A percentile compares a stretch with the other conserved stretches of the same genome.
Evolutionary conservation across 2,329 filamentous ascomycete species (phyloP).

Genomic region (Ophiobolus disseminans): DNA sequence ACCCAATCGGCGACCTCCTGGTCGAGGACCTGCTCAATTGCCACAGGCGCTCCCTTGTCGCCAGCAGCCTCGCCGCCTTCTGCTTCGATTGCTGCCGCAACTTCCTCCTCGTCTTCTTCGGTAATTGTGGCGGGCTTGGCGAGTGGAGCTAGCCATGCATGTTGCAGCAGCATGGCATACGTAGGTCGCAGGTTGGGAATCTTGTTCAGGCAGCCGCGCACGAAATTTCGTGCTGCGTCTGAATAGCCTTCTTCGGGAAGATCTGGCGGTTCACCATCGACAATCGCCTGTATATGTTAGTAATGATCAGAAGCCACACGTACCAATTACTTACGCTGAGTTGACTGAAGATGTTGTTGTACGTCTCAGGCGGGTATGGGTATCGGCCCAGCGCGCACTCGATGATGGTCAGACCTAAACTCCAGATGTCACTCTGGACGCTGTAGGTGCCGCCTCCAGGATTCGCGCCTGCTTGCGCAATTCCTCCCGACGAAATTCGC

Average conservation of each 20-base stretch:
- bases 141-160: slow-evolving; percentile 83
- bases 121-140: slow-evolving; percentile 77
- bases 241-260: slow-evolving; percentile 83
- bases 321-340: slow-evolving; percentile 73
- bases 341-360: slow-evolving; percentile 98
- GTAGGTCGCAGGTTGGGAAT: slow-evolving; percentile 90
- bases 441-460: slow-evolving; percentile 86
- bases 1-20: slow-evolving; percentile 90
- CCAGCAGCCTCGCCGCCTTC: slow-evolving; percentile 52
- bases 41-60: slow-evolving; percentile 33
- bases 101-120: slow-evolving; percentile 71
- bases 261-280: slow-evolving; percentile 92
- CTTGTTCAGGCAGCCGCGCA: slow-evolving; percentile 89
- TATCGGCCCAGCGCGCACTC: slow-evolving; percentile 95
- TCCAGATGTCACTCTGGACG: slow-evolving; percentile 98
- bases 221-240: slow-evolving; percentile 81
- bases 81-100: slow-evolving; percentile 50
- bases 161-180: slow-evolving; percentile 86
- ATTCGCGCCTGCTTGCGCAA: slow-evolving; percentile 72
- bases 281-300: slow-evolving; percentile 75
- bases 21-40: slow-evolving; percentile 64
- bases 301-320: not conserved
- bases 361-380: slow-evolving; percentile 95
- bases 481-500: slow-evolving; percentile 85
- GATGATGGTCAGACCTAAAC: slow-evolving; percentile 89